Conservation (phyloP, 257 asterid species). For the Solanum paucissectum region DNA sequence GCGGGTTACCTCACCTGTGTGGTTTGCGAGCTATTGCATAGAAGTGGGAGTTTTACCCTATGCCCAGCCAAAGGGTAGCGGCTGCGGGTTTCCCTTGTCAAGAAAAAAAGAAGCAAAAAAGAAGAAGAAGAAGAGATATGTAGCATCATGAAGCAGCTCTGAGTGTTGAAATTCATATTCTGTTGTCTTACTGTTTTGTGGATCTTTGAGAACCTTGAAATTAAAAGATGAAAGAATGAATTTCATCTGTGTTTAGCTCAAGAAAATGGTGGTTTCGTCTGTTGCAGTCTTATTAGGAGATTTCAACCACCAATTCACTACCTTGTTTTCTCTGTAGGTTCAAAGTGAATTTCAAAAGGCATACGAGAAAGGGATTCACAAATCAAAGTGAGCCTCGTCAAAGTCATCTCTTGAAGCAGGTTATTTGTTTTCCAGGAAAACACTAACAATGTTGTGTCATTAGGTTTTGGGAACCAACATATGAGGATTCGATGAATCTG, state of each 20-base stretch:
- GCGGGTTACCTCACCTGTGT: background rate
- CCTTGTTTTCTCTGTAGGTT: conserved; percentile 43
- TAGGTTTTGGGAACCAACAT: conserved; percentile 98
- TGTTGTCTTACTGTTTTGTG: background rate
- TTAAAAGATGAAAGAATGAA: background rate
- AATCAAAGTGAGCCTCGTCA: conserved; percentile 65
- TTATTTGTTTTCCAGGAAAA: background rate
- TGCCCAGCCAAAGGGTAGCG: background rate
- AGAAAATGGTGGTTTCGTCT: background rate
- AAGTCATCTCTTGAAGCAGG: background rate
- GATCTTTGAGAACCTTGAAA: background rate
- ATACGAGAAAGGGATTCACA: conserved; percentile 92
- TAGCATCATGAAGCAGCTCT: background rate
- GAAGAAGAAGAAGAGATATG: background rate
- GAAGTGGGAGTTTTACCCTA: background rate
- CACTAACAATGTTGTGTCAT: conserved; percentile 10
- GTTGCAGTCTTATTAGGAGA: background rate
- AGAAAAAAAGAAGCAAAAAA: background rate
- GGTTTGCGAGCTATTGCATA: background rate
- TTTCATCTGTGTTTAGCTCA: background rate
- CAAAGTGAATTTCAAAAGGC: conserved; percentile 98
- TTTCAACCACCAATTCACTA: conserved; percentile 10
- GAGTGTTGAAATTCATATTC: background rate
- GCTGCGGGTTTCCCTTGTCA: background rate
- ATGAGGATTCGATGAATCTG: conserved; percentile 88